Base-by-base conservation (phyloP, 306 rosid species). In the Astragalus membranaceus region DNA sequence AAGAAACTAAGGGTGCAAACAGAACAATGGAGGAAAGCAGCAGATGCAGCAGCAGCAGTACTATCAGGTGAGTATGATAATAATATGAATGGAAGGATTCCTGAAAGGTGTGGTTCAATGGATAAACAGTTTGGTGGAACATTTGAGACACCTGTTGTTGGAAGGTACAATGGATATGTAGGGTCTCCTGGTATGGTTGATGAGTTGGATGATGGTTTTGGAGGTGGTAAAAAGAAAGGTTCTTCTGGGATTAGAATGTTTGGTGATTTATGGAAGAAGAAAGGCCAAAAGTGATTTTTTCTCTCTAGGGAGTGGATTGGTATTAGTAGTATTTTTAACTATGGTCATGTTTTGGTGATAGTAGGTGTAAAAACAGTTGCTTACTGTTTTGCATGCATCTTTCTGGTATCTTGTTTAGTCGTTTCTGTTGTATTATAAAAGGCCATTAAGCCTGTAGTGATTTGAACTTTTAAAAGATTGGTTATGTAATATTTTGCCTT, bases 31-130 rank as follows among this genome's bases (percentile, higher is more conserved):
- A 78, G 88, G 43, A 91, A 91, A 78, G 96, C 97, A 10, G 96
- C 97, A 7, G 97, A 91, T 81, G 97, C 97, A 23, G 97, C 97
- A 42, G 97, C 97, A 42, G 85, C 93, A 9, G 86, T 91, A 47
- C 88, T 91, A 33, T 85, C 93, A 5, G 93, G 97, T 5, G 93
- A 80, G 23, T 26, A 26, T 26, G 30, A 26, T 26, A 76, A 75
- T 5, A 96, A 85, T 37, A 84, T 88, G 85, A 83, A 73, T 52
- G 88, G 86, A 10, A 85, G 93, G 73, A 71, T 83, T 41, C 78
- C 92, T 1, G 97, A 85, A 65, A 82, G 97, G 78, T 88, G 96
- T 69, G 96, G 92, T 16, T 88, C 97, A 30, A 88, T 88, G 96
- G 96, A 91, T 44, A 91, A 91, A 74, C 95, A 91, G 68, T 87